Conservation (phyloP, 257 asterid genomes). For the Przewalskia tangutica region DNA sequence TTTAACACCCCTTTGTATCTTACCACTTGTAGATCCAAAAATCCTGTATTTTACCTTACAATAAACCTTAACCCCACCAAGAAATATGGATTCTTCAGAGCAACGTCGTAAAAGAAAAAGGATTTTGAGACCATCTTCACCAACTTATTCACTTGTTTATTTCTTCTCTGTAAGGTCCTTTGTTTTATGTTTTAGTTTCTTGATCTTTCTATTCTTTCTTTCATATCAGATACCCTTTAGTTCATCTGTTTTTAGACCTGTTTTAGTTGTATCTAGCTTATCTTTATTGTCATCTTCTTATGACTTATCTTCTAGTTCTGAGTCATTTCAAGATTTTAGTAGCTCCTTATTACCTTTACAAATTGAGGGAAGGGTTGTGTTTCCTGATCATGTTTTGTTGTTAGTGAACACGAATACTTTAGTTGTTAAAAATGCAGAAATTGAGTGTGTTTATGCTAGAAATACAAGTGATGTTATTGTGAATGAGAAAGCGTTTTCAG, state of each 20-base stretch:
- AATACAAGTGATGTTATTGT: constrained; percentile 1
- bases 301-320: constrained; percentile 16
- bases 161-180: constrained; percentile 61
- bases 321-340: constrained; percentile 32
- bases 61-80: background rate
- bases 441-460: constrained; percentile 53
- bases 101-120: constrained; percentile 79
- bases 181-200: constrained; percentile 38
- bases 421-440: constrained; percentile 13
- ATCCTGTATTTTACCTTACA: background rate
- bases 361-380: constrained; percentile 58
- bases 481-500: constrained; percentile 36
- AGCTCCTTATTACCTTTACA: constrained; percentile 22
- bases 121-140: constrained; percentile 29
- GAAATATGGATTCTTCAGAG: constrained; percentile 62
- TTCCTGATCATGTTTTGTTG: constrained; percentile 73
- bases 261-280: constrained; percentile 55
- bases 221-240: constrained; percentile 30
- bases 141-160: constrained; percentile 11
- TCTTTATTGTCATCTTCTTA: constrained; percentile 52
- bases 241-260: constrained; percentile 58
- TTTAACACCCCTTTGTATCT: background rate
- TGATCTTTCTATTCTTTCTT: constrained; percentile 37
- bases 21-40: background rate
- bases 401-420: constrained; percentile 25